Evolutionary conservation across 2,329 filamentous ascomycete genomes (phyloP), one percentile per base, ranked within the genome.

Genomic region (Epichloe baconii): DNA sequence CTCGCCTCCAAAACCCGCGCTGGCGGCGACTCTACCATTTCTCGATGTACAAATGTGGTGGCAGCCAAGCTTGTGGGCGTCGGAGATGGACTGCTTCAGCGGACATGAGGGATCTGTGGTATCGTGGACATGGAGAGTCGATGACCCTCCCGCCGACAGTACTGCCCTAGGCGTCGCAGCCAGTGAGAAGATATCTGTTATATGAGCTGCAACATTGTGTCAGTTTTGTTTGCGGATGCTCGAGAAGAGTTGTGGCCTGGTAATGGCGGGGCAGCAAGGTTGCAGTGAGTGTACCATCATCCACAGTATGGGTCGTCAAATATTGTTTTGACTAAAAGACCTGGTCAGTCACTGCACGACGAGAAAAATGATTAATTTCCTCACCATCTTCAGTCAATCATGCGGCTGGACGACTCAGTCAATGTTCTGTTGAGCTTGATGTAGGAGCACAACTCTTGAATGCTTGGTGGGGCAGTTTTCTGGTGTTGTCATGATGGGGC

Each of bases 261-360:
- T 26, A 21, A 34, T 47, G 56, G 64, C 59, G 54, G 66, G 65
- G 62, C 38, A 44, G 23, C 64, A 47, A 34, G 41, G 14, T 19
- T 19, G 17, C 40, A 31, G 26, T 44, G 45, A 49, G 50, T 64
- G 73, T 66, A 88, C 88, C 89, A 73, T 89, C 80, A 66, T 95
- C 86, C 66, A 95, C 80, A 43, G 89, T 91, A 68, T 95, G 88
- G 58, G 86, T 85, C 62, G 91, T 94, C 56, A 98, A 79, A 67
- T 96, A 98, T 83, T 97, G 93, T 74, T 97, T 97, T 51, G 93
- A 98, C 93, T 96, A 54, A 8, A 44, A 17, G 10, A 8, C 3
- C 12, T 12, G 12, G 46, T 56, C 21, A 55, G 49, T 49, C 21
- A 50, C 17, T 35, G 15, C 5, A 34, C 15, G 35, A 23, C 19